Evolutionary conservation across 768 basidiomycete genomes (phyloP), one percentile per base, ranked within the genome.

Genomic region (Psilocybe cyanescens): DNA sequence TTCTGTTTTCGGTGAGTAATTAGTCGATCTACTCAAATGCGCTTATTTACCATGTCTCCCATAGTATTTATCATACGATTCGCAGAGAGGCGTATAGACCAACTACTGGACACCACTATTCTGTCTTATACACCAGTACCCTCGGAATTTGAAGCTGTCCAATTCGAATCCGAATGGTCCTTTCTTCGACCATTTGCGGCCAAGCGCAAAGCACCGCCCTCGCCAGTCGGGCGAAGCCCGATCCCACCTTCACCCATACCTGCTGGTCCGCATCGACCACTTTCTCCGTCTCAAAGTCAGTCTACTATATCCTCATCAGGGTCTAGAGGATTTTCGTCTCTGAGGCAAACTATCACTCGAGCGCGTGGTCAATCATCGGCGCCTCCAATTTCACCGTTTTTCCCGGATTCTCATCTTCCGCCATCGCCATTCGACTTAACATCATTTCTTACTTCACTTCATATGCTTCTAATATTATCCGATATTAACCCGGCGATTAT

Each of bases 161-260:
- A 94, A 64, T 99, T 98, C 69, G 96, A 99, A 75, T 95, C 94
- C 4, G 97, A 99, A 57, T 99, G 97, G 97, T 89, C 90, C 0
- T 91, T 94, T 71, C 76, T 94, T 17, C 84, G 91, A n/a, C 81
- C 91, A 6, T 90, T 94, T 67, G 79, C 79, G 28, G 73, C 78
- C 31, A 90, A 89, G 71, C 88, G 84, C 71, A 91, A 87, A 72
- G 70, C 71, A 16, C 63, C 72, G 37, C 57, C 76, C 17, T 69
- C 79, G 3, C 65, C 74, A n/a, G 59, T 75, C 4, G 69, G 75
- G 29, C 76, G 77, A 28, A 71, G 72, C 57, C 74, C 73, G 19
- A 61, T 76, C 35, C 74, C 83, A 39, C 76, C 81, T 3, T 77
- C 82, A 37, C 83, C 88, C 41, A 80, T 82, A 33, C 83, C 88